phyloP scores from a whole-genome alignment of 1,284 basidiomycete genomes.

The Ganoderma sp. region DNA sequence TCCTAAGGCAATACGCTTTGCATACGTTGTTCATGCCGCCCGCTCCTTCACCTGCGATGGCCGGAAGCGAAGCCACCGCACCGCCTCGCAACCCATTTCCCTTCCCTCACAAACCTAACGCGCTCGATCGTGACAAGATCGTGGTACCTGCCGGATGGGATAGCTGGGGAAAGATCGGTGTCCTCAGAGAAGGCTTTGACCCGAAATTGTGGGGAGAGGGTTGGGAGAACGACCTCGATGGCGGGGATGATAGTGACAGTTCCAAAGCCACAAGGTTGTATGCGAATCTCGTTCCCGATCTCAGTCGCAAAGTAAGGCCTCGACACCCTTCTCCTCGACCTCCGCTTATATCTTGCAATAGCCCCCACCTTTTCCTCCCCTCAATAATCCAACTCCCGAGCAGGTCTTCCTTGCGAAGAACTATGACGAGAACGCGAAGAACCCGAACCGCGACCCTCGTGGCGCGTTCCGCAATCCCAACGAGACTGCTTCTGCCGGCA shows the following conservation, averaged over 20 bases:
- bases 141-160: constrained; percentile 97
- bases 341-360: constrained; percentile 36
- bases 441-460: constrained; percentile 85
- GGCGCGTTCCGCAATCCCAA: constrained; percentile 82
- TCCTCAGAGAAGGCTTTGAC: constrained; percentile 92
- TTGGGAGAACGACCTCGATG: constrained; percentile 76
- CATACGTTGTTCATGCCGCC: constrained; percentile 86
- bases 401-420: constrained; percentile 88
- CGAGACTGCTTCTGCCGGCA: constrained; percentile 63
- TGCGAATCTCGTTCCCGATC: constrained; percentile 69
- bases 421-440: constrained; percentile 88
- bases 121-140: constrained; percentile 90
- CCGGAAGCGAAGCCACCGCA: constrained; percentile 55
- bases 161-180: constrained; percentile 94
- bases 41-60: constrained; percentile 61
- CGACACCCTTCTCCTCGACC: too few relatives aligned
- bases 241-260: constrained; percentile 45
- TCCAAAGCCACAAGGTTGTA: constrained; percentile 66
- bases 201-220: constrained; percentile 80
- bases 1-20: constrained; percentile 85
- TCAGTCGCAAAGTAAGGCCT: constrained; percentile 65
- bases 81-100: constrained; percentile 80
- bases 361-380: constrained; percentile 71
- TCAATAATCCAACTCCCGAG: constrained; percentile 82
- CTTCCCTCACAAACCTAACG: constrained; percentile 87